Percentiles rank a stretch among this genome's conserved stretches.
phyloP scores from a whole-genome alignment of 2,329 filamentous ascomycete species.

The Calonectria naviculata region DNA sequence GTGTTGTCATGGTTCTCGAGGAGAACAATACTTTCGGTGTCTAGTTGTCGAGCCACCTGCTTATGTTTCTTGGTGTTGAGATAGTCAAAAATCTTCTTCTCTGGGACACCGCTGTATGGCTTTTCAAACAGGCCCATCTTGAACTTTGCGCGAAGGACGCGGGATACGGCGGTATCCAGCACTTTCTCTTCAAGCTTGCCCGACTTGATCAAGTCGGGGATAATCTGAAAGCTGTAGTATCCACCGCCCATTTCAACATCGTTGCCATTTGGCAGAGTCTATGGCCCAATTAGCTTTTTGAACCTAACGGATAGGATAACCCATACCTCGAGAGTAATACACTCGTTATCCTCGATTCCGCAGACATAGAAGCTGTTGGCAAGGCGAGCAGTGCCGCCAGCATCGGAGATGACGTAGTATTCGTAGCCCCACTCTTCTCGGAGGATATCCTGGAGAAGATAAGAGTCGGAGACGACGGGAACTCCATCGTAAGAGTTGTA shows the following conservation, averaged over 20 bases:
- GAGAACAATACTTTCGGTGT: conserved; percentile 71
- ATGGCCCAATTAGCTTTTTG: conserved; percentile 5
- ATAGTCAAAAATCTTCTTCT: conserved; percentile 64
- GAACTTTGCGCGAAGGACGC: conserved; percentile 76
- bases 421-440: conserved; percentile 79
- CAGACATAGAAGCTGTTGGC: conserved; percentile 75
- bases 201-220: conserved; percentile 71
- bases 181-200: conserved; percentile 68
- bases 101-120: conserved; percentile 69
- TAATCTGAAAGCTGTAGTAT: conserved; percentile 75
- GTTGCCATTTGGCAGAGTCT: conserved; percentile 74
- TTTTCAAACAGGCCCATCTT: conserved; percentile 77
- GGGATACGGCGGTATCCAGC: conserved; percentile 74
- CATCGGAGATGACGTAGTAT: conserved; percentile 73
- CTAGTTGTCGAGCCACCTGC: conserved; percentile 70
- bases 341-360: conserved; percentile 68
- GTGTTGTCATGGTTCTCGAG: conserved; percentile 67
- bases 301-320: no score
- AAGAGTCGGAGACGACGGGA: conserved; percentile 73
- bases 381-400: conserved; percentile 76
- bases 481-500: conserved; percentile 82
- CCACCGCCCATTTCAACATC: conserved; percentile 84
- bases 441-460: conserved; percentile 75
- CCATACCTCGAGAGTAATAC: conserved; percentile 68
- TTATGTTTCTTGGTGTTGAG: conserved; percentile 72